These are phyloP conservation scores for Eutrema japonicum DNA, from an alignment of 345 rosid species.

Conservation along the genomic window DNA sequence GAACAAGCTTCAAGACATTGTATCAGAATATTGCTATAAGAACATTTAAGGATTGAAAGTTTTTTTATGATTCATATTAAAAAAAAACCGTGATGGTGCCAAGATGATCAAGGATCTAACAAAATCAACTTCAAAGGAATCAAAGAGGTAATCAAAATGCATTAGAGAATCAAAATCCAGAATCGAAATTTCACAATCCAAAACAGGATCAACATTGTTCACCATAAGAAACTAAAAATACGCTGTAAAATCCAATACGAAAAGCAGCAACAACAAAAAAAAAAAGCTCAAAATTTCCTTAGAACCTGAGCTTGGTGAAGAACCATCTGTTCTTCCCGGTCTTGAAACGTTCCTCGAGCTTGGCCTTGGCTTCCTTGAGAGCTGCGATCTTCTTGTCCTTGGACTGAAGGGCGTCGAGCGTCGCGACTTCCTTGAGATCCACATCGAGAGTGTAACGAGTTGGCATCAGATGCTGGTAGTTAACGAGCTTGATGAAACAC, in stretches of 20 bases:
- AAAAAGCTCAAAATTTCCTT: conserved; percentile 22
- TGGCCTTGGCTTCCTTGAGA: conserved; percentile 57
- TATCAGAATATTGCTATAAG: neutral
- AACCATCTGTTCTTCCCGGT: conserved; percentile 71
- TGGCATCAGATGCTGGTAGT: conserved; percentile 68
- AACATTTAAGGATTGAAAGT: too few relatives aligned
- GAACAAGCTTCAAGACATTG: neutral
- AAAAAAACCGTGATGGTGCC: too few relatives aligned
- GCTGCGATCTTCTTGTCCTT: conserved; percentile 61
- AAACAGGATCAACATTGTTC: conserved; percentile 34
- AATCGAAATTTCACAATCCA: conserved; percentile 30
- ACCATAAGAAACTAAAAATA: conserved; percentile 31
- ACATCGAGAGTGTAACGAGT: conserved; percentile 67
- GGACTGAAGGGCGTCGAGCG: conserved; percentile 46
- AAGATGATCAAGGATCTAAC: neutral
- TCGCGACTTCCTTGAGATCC: conserved; percentile 57
- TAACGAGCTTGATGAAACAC: conserved; percentile 60
- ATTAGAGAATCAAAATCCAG: conserved; percentile 23
- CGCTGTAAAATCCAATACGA: conserved; percentile 5
- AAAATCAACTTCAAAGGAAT: neutral
- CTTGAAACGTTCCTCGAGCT: conserved; percentile 65
- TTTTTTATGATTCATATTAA: too few relatives aligned
- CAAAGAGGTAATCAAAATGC: conserved; percentile 3
- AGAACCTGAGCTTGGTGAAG: conserved; percentile 68
- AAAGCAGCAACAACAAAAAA: neutral